Base-by-base conservation (phyloP, 805 yeast genomes). In the Scheffersomyces coipomensis region DNA sequence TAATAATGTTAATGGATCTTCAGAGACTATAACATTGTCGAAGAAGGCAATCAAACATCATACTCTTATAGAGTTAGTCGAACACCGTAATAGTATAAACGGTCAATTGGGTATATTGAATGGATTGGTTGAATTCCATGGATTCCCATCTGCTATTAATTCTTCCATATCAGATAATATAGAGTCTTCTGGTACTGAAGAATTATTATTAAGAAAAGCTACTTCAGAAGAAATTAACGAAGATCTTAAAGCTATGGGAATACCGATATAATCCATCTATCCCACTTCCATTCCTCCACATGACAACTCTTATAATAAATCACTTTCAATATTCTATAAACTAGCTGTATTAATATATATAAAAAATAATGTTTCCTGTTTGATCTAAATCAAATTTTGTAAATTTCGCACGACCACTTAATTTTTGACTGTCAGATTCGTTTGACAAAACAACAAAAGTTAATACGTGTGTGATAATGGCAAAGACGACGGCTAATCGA, bases 71-170 rank as follows among this genome's bases (percentile, higher is more conserved):
- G 71, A 66, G 44, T 44, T 84, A 42, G 80, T 85, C n/a, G 72
- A 75, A 36, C 83, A 85, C 43, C 68, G 95, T 40, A 80, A 81
- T 64, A 75, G 81, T 34, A 62, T 76, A 23, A 82, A 82, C 53
- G 74, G 76, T 44, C 89, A 90, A 59, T 62, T 90, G 33, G 83
- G 93, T 32, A 69, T 77, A 19, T 66, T 90, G 45, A 74, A 78
- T 37, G 93, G 93, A 2, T 61, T 90, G 35, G 65, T 79, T 26
- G 71, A 75, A 48, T 80, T 77, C 54, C 79, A 78, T 52, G 88
- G 93, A 3, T 81, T 89, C 54, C 97, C 98, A 2, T 89, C 96
- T 2, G 91, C 79, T 2, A 52, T 66, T 24, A 57, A 91, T 27
- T 72, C 74, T 23, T 64, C 60, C 9, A 46, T 54, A 33, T 40